Conservation (phyloP, 371 early-diverging fungal species). For the Mucor piriformis region DNA sequence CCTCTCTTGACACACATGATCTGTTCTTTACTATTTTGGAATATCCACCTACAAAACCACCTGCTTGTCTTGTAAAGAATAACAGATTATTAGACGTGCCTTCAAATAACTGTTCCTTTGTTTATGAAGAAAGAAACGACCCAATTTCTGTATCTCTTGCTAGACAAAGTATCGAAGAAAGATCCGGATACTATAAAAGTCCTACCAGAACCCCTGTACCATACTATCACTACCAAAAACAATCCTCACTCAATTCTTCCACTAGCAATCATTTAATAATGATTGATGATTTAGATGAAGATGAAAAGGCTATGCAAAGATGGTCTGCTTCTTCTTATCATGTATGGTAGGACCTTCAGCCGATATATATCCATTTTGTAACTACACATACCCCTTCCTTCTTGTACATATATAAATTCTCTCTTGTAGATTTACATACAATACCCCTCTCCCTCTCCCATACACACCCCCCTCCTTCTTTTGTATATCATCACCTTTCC, state of each 20-base stretch:
- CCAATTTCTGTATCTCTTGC: slow-evolving; percentile 32
- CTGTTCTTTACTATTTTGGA: slow-evolving; percentile 16
- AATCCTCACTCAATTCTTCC: not conserved
- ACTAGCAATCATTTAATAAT: not conserved
- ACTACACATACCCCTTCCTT: not conserved
- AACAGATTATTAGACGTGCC: not conserved
- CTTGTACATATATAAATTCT: not conserved
- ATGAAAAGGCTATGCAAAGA: slow-evolving; percentile 15
- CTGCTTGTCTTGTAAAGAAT: not conserved
- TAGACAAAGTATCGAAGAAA: slow-evolving; percentile 31
- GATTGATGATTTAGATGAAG: slow-evolving; percentile 9
- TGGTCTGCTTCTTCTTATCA: slow-evolving; percentile 25
- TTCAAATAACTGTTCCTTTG: not conserved
- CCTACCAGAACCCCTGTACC: slow-evolving; percentile 16
- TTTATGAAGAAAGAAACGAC: slow-evolving; percentile 11
- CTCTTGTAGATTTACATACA: not conserved
- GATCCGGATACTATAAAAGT: slow-evolving; percentile 29
- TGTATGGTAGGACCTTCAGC: slow-evolving; percentile 13
- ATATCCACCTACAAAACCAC: slow-evolving; percentile 14
- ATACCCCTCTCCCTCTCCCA: not conserved
- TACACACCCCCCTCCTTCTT: not conserved
- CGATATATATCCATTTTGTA: not conserved
- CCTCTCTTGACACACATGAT: slow-evolving; percentile 13
- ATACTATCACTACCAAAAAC: slow-evolving; percentile 3
- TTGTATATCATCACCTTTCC: not conserved